A percentile compares a stretch with the other conserved stretches of the same genome.
phyloP scores from a whole-genome alignment of 1,139 yeast species.

The Keqinozyma sinolaborantium region DNA sequence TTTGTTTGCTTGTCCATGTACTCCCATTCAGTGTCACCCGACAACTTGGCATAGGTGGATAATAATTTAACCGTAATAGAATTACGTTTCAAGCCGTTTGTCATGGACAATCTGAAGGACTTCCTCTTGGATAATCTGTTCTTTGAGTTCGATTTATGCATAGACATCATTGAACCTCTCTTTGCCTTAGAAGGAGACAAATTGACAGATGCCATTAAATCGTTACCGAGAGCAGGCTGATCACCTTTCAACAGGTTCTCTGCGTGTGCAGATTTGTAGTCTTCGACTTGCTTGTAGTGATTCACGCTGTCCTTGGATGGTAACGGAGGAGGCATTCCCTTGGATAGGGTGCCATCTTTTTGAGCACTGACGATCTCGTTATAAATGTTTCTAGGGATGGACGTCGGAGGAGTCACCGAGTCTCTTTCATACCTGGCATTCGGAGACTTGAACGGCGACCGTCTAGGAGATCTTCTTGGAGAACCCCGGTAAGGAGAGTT shows the following conservation, averaged over 20 bases:
- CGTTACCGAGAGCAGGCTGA: slow-evolving; percentile 10
- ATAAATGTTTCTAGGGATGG: slow-evolving; percentile 42
- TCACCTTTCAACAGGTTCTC: slow-evolving; percentile 4
- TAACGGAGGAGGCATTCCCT: slow-evolving; percentile 36
- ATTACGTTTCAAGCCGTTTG: slow-evolving; percentile 54
- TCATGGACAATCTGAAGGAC: slow-evolving; percentile 40
- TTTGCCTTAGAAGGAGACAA: slow-evolving; percentile 18
- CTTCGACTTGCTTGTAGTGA: slow-evolving; percentile 13
- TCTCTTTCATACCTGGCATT: slow-evolving; percentile 6
- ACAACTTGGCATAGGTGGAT: slow-evolving; percentile 67
- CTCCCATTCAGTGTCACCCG: slow-evolving; percentile 68
- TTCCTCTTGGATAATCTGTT: slow-evolving; percentile 36
- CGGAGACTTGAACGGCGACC: slow-evolving; percentile 17
- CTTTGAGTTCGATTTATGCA: slow-evolving; percentile 22
- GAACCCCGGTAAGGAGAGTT: slow-evolving; percentile 17
- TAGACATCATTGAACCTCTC: slow-evolving; percentile 29
- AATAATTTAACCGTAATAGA: slow-evolving; percentile 68
- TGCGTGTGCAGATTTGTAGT: slow-evolving; percentile 6
- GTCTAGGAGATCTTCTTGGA: slow-evolving; percentile 20
- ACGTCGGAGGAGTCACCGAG: slow-evolving; percentile 22
- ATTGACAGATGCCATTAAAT: slow-evolving; percentile 30
- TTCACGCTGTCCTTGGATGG: slow-evolving; percentile 37
- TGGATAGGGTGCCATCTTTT: slow-evolving; percentile 19
- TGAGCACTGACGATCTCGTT: slow-evolving; percentile 45
- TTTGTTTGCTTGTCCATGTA: slow-evolving; percentile 70